Percentiles rank a stretch among this genome's conserved stretches.
Evolutionary conservation across 345 rosid species (phyloP).

Genomic region (Sonneratia caseolaris): DNA sequence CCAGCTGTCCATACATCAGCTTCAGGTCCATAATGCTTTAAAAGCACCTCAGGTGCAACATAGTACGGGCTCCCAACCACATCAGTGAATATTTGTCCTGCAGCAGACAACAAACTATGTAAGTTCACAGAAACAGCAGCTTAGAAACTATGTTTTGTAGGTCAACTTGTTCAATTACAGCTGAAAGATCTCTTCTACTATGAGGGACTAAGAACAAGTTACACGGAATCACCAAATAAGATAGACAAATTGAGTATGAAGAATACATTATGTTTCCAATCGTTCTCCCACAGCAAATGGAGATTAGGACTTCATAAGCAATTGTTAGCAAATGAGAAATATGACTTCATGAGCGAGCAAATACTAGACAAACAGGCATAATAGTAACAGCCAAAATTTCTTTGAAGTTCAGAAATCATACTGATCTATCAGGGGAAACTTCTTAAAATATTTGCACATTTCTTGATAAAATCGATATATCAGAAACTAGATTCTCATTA

Average conservation of each 20-base stretch:
- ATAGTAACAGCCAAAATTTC: neutral
- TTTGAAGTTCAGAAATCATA: neutral
- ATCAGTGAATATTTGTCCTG: slow-evolving; percentile 85
- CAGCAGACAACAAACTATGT: slow-evolving; percentile 10
- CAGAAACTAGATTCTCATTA: neutral
- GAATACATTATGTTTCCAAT: too few relatives aligned
- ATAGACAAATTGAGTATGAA: too few relatives aligned
- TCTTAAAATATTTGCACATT: neutral
- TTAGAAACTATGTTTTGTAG: neutral
- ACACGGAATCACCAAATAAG: neutral
- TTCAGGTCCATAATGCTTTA: slow-evolving; percentile 83
- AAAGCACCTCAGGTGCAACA: slow-evolving; percentile 95
- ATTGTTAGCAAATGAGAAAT: neutral
- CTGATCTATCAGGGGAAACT: neutral
- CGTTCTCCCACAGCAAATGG: too few relatives aligned
- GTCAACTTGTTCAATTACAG: neutral
- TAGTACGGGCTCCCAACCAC: slow-evolving; percentile 98
- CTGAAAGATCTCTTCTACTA: neutral
- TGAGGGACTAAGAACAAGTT: neutral
- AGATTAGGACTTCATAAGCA: neutral
- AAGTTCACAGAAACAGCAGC: neutral
- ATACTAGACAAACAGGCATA: neutral
- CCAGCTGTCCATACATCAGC: slow-evolving; percentile 99
- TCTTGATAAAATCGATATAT: neutral
- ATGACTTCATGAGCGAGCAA: neutral